Conservation (phyloP, 345 rosid species). For the Lenwebbia sp. region DNA sequence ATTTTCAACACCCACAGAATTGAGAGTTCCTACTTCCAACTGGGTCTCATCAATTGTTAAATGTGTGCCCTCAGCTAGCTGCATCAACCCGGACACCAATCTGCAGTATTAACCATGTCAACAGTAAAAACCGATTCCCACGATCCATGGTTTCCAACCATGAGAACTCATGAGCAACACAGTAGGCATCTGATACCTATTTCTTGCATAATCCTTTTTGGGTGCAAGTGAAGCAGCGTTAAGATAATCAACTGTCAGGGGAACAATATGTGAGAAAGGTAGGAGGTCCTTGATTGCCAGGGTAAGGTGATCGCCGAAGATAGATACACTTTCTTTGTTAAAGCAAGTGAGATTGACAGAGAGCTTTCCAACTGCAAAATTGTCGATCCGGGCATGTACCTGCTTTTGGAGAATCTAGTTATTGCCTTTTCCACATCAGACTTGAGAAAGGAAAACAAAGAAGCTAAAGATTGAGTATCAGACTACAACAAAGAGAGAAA, state of each 20-base stretch:
- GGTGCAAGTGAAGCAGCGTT: conserved; percentile 63
- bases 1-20: conserved; percentile 71
- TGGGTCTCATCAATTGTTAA: conserved; percentile 71
- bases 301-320: conserved; percentile 44
- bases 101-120: conserved; percentile 20
- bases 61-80: conserved; percentile 77
- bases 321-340: conserved; percentile 51
- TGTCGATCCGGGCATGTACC: conserved; percentile 79
- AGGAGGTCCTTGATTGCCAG: conserved; percentile 45
- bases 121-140: not conserved
- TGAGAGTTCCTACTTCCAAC: conserved; percentile 67
- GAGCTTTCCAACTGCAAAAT: conserved; percentile 85
- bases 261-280: conserved; percentile 55
- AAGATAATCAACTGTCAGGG: conserved; percentile 61
- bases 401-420: conserved; percentile 6
- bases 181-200: conserved; percentile 26
- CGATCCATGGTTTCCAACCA: not conserved
- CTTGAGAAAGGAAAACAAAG: not conserved
- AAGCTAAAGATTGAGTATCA: not conserved
- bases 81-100: conserved; percentile 59
- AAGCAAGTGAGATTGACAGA: conserved; percentile 62
- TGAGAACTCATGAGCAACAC: not conserved
- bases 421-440: not conserved
- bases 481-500: not conserved
- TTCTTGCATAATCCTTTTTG: conserved; percentile 64